A percentile compares a stretch with the other conserved stretches of the same genome.
Evolutionary conservation across 2,329 filamentous ascomycete genomes (phyloP).

Genomic region (Fusarium camptoceras): DNA sequence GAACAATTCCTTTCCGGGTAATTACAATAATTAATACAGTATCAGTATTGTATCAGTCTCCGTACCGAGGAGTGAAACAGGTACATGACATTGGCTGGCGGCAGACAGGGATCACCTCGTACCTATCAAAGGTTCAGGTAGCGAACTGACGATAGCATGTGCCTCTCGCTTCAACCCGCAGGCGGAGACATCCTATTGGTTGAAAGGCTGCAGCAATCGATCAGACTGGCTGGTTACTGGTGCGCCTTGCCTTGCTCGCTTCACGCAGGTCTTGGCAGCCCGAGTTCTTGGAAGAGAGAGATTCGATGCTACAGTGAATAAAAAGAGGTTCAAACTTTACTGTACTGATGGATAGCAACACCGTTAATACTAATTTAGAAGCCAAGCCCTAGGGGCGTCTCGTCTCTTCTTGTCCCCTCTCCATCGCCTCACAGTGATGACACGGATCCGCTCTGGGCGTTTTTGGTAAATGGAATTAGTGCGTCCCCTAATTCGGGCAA

Average conservation of each 20-base stretch:
- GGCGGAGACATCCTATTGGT: not conserved
- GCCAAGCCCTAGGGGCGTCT: not conserved
- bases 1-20: conserved; percentile 3
- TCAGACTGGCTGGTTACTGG: conserved; percentile 14
- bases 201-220: not conserved
- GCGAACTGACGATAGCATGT: not conserved
- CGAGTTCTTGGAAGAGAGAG: conserved; percentile 9
- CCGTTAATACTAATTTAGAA: conserved; percentile 27
- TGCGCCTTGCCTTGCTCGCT: conserved; percentile 23
- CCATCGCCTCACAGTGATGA: conserved; percentile 19
- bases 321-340: not conserved
- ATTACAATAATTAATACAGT: not conserved
- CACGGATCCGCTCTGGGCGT: conserved; percentile 30
- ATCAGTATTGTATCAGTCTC: not conserved
- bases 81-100: conserved; percentile 1
- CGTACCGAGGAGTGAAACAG: conserved; percentile 1
- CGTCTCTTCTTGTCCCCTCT: not conserved
- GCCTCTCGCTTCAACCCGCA: not conserved
- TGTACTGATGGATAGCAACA: not conserved
- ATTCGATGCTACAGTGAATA: not conserved
- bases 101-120: not conserved
- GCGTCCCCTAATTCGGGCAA: not conserved
- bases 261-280: conserved; percentile 18
- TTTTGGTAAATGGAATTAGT: conserved; percentile 18
- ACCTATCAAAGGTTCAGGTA: conserved; percentile 3